phyloP scores from a whole-genome alignment of 148 eudicot species.

The Cornus florida region DNA sequence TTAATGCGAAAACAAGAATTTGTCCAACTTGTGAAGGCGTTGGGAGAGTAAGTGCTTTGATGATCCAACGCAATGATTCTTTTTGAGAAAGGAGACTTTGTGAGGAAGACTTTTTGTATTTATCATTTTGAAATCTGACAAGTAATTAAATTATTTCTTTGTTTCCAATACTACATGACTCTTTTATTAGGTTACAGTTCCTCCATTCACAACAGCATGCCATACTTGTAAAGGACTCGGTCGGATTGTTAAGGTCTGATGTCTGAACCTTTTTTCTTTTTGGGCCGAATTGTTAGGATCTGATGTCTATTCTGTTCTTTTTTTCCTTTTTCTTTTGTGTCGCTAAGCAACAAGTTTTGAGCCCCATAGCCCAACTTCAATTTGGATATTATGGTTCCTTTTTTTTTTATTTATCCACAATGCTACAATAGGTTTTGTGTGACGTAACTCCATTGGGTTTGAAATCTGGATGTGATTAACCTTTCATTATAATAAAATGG shows the following conservation, averaged over 20 bases:
- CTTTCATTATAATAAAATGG: constrained; percentile 1
- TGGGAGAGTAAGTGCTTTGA: constrained; percentile 66
- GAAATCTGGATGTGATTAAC: constrained; percentile 1
- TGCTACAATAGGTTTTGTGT: not conserved
- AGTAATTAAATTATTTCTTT: constrained; percentile 1
- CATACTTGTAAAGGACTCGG: constrained; percentile 78
- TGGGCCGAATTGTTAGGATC: not conserved
- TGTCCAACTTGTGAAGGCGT: constrained; percentile 80
- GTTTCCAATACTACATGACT: not conserved
- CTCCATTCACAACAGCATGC: constrained; percentile 80
- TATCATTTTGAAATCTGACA: not conserved
- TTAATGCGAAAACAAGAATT: constrained; percentile 60
- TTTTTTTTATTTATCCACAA: not conserved
- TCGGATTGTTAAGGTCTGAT: constrained; percentile 57
- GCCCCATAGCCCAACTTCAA: not conserved
- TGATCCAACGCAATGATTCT: not conserved
- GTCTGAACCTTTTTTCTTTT: not conserved
- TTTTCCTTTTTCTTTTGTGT: not conserved
- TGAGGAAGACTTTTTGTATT: not conserved
- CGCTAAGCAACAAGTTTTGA: not conserved
- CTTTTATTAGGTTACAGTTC: constrained; percentile 66
- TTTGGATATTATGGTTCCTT: not conserved
- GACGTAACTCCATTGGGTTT: constrained; percentile 3
- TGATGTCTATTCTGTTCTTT: not conserved
- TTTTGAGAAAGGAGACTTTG: not conserved